phyloP scores from a whole-genome alignment of 2,329 filamentous ascomycete species.

The Furcasterigmium sp. region DNA sequence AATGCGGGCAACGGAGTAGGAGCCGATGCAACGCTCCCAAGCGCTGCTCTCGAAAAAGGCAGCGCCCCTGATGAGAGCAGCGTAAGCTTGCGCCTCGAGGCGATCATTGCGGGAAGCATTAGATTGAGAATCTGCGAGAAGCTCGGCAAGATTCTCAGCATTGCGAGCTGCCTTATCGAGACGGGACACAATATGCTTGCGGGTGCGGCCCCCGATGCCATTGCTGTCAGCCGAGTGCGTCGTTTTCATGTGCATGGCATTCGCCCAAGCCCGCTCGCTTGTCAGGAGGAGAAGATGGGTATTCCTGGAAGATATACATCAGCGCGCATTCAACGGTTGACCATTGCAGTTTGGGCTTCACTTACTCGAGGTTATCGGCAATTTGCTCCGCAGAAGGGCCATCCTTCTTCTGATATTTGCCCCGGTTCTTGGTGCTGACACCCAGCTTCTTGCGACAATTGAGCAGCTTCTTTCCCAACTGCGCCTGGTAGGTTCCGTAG shows the following conservation, averaged over 20 bases:
- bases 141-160: conserved; percentile 61
- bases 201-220: conserved; percentile 71
- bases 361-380: conserved; percentile 67
- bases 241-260: conserved; percentile 92
- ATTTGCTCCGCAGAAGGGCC: conserved; percentile 71
- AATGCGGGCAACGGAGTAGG: conserved; percentile 71
- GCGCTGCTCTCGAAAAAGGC: conserved; percentile 81
- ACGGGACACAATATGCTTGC: conserved; percentile 84
- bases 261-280: conserved; percentile 88
- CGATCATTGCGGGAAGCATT: conserved; percentile 66
- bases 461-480: conserved; percentile 75
- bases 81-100: conserved; percentile 83
- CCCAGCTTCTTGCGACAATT: conserved; percentile 81
- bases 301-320: conserved; percentile 45
- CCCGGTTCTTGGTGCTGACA: conserved; percentile 76
- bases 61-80: conserved; percentile 68
- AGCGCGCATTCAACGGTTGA: neutral
- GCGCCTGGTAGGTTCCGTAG: conserved; percentile 77
- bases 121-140: conserved; percentile 57
- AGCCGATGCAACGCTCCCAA: conserved; percentile 74
- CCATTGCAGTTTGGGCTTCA: neutral
- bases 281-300: conserved; percentile 75
- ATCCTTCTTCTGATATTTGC: conserved; percentile 73
- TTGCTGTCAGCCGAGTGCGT: conserved; percentile 74
- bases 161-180: conserved; percentile 72